These are phyloP conservation scores for Aspergillus steynii DNA, from an alignment of 495 filamentous ascomycete genomes.

Conservation along the genomic window DNA sequence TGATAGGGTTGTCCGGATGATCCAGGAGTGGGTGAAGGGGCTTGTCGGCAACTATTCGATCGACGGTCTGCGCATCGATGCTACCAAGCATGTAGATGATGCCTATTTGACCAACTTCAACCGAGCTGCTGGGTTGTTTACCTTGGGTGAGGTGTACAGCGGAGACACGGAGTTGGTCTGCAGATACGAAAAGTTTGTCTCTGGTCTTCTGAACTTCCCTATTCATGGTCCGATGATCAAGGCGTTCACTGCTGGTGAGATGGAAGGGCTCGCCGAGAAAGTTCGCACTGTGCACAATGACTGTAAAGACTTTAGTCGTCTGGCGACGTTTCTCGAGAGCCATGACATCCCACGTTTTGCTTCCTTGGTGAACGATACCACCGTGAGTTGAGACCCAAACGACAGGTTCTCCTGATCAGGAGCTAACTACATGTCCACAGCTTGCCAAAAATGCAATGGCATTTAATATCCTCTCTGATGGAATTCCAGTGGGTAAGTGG, in stretches of 20 bases:
- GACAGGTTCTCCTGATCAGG: not conserved
- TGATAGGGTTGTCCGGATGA: conserved; percentile 47
- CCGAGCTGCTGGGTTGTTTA: not conserved
- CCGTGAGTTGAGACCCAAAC: not conserved
- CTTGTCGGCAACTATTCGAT: conserved; percentile 64
- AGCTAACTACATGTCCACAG: conserved; percentile 18
- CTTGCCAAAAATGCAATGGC: conserved; percentile 64
- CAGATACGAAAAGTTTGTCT: not conserved
- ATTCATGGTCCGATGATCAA: conserved; percentile 54
- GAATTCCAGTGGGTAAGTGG: conserved; percentile 44
- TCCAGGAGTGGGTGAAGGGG: conserved; percentile 58
- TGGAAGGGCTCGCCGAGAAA: conserved; percentile 52
- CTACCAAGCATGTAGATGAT: conserved; percentile 54
- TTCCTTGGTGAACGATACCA: conserved; percentile 23
- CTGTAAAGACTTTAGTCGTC: conserved; percentile 52
- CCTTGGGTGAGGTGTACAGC: not conserved
- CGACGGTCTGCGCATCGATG: conserved; percentile 70
- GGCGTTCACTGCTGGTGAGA: conserved; percentile 56
- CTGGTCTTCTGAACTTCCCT: not conserved
- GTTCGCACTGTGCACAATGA: conserved; percentile 40
- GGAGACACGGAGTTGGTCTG: not conserved
- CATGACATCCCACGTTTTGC: conserved; percentile 65
- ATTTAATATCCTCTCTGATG: conserved; percentile 65
- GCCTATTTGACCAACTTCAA: not conserved
- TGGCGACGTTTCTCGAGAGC: conserved; percentile 70